A percentile compares a stretch with the other conserved stretches of the same genome.
These are phyloP conservation scores for Cordia subcordata DNA, from an alignment of 257 asterid genomes.

Conservation along the genomic window DNA sequence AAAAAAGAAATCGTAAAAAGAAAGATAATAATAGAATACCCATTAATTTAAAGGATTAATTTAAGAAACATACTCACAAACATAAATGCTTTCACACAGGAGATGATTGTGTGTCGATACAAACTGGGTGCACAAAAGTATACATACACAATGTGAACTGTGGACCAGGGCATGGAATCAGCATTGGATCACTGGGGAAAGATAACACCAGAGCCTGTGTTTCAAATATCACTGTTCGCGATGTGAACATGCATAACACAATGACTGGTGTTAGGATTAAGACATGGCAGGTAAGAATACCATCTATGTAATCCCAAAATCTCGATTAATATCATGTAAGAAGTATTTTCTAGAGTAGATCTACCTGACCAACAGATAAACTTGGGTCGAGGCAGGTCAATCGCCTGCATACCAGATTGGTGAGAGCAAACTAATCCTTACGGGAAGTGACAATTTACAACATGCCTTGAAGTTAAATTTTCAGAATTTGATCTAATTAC, in stretches of 20 bases:
- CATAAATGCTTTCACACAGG: slow-evolving; percentile 39
- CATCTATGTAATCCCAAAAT: too few species aligned
- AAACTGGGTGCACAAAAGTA: slow-evolving; percentile 78
- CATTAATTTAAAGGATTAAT: background rate
- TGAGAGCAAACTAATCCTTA: too few species aligned
- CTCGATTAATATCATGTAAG: too few species aligned
- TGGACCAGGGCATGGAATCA: slow-evolving; percentile 96
- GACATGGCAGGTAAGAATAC: slow-evolving; percentile 71
- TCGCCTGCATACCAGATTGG: too few species aligned
- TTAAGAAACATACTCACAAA: background rate
- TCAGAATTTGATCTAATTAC: too few species aligned
- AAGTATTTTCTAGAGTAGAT: background rate
- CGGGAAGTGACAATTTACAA: too few species aligned
- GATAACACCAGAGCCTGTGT: slow-evolving; percentile 78
- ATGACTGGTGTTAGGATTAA: slow-evolving; percentile 75
- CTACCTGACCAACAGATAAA: too few species aligned
- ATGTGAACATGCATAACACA: slow-evolving; percentile 50
- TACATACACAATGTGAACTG: slow-evolving; percentile 61
- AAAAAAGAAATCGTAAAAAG: too few species aligned
- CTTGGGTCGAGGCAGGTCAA: too few species aligned
- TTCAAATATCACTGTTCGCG: slow-evolving; percentile 71
- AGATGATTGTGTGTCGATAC: slow-evolving; percentile 85
- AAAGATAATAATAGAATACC: background rate
- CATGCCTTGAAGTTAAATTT: too few species aligned
- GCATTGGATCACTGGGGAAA: slow-evolving; percentile 88